Evolutionary conservation across 495 filamentous ascomycete species (phyloP).

Genomic region (Penicillium samsonianum): DNA sequence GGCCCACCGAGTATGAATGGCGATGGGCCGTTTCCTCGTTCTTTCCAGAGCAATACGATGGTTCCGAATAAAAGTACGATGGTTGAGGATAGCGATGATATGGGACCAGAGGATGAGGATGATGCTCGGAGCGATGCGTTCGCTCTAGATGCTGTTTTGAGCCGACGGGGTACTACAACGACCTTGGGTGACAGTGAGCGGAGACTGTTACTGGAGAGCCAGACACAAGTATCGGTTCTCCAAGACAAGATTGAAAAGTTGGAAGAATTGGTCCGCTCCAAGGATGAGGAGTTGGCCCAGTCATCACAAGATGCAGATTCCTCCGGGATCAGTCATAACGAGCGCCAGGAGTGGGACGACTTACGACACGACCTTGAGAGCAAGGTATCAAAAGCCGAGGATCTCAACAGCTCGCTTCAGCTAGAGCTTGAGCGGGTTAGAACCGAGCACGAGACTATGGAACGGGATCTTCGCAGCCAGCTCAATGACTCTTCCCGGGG

Average conservation of each 20-base stretch:
- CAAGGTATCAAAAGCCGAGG: constrained; percentile 75
- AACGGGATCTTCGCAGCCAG: constrained; percentile 63
- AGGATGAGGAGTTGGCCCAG: constrained; percentile 57
- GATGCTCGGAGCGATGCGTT: constrained; percentile 67
- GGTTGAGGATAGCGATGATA: constrained; percentile 93
- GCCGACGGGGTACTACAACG: constrained; percentile 56
- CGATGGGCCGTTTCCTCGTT: constrained; percentile 73
- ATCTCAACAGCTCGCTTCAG: constrained; percentile 72
- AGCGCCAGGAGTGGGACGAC: constrained; percentile 72
- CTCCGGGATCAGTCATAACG: constrained; percentile 36
- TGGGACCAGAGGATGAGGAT: constrained; percentile 58
- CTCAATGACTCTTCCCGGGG: constrained; percentile 54
- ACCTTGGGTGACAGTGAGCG: constrained; percentile 63
- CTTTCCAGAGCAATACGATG: constrained; percentile 93
- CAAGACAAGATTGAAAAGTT: constrained; percentile 72
- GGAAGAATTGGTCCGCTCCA: constrained; percentile 59
- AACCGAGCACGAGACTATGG: constrained; percentile 63
- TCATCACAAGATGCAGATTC: constrained; percentile 33
- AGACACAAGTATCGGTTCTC: constrained; percentile 72
- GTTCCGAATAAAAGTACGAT: constrained; percentile 97
- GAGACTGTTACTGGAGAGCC: constrained; percentile 72
- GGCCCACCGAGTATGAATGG: constrained; percentile 47
- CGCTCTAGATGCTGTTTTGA: constrained; percentile 57
- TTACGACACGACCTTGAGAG: constrained; percentile 72
- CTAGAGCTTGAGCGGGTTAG: constrained; percentile 74